Evolutionary conservation across 2,329 filamentous ascomycete species (phyloP).

Genomic region (Nemania serpens): DNA sequence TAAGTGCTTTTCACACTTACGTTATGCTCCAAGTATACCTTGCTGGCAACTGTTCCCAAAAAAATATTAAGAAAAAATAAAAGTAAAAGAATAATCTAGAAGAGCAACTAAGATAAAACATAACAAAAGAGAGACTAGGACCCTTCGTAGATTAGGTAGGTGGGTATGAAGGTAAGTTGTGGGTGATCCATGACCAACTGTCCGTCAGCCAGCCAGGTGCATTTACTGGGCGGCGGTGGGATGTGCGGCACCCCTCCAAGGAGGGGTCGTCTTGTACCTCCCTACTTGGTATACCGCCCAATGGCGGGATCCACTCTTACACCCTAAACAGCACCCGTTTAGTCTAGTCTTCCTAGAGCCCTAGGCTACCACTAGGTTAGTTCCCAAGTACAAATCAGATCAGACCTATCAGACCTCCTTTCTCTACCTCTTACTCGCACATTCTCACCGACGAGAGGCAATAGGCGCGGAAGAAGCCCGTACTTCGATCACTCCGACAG

Average conservation of each 20-base stretch:
- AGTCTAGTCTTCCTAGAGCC: constrained; percentile 8
- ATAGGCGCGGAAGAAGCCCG: no score
- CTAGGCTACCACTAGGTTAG: neutral
- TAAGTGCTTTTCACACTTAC: no score
- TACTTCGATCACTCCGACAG: neutral
- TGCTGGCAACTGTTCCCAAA: no score
- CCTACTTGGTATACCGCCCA: neutral
- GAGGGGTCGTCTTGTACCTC: constrained; percentile 1
- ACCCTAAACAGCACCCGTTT: neutral
- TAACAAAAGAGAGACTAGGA: no score
- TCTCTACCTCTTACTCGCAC: neutral
- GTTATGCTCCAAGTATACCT: no score
- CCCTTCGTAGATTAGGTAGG: no score
- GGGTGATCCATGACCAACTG: neutral
- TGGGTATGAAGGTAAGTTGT: no score
- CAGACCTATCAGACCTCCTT: constrained; percentile 9
- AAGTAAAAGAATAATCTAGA: no score
- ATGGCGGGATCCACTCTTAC: neutral
- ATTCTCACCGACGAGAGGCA: neutral
- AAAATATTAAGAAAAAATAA: no score
- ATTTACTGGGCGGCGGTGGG: neutral
- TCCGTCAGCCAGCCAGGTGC: neutral
- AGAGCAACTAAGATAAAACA: no score
- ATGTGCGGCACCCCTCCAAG: neutral
- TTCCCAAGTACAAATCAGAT: no score